Conservation (phyloP, 768 basidiomycete species). For the Phylloporus arenicola region DNA sequence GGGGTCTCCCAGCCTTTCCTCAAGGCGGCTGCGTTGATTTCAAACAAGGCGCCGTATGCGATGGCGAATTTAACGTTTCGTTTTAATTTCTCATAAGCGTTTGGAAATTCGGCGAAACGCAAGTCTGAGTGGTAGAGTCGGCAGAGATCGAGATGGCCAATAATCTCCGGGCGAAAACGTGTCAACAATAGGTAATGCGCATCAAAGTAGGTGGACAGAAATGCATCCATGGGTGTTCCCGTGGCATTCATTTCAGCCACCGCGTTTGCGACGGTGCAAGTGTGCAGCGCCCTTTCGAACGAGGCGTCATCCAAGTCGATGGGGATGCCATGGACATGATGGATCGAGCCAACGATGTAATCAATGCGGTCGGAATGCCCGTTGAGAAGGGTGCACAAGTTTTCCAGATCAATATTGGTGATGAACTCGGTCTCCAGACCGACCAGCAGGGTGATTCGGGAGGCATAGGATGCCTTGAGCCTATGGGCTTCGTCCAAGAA, state of each 20-base stretch:
- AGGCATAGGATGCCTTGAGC: slow-evolving; percentile 56
- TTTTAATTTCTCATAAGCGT: slow-evolving; percentile 59
- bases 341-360: slow-evolving; percentile 89
- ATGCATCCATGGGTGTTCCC: slow-evolving; percentile 34
- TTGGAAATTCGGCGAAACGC: slow-evolving; percentile 49
- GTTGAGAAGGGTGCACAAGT: slow-evolving; percentile 49
- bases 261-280: slow-evolving; percentile 32
- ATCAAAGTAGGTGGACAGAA: slow-evolving; percentile 76
- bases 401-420: slow-evolving; percentile 56
- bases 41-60: slow-evolving; percentile 86
- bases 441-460: slow-evolving; percentile 70
- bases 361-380: slow-evolving; percentile 53
- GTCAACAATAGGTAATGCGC: slow-evolving; percentile 69
- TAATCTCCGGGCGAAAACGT: slow-evolving; percentile 75
- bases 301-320: slow-evolving; percentile 87
- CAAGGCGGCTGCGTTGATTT: slow-evolving; percentile 89
- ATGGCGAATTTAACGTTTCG: slow-evolving; percentile 72
- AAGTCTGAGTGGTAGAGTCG: slow-evolving; percentile 73
- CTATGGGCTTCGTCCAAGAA: slow-evolving; percentile 80
- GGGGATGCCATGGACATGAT: slow-evolving; percentile 82
- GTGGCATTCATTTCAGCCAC: slow-evolving; percentile 20
- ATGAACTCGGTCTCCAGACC: slow-evolving; percentile 94
- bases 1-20: slow-evolving; percentile 83
- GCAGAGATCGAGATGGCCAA: slow-evolving; percentile 93
- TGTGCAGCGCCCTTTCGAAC: slow-evolving; percentile 55